These are phyloP conservation scores for Alternaria novae-zelandiae DNA, from an alignment of 2,329 filamentous ascomycete species.

Conservation along the genomic window DNA sequence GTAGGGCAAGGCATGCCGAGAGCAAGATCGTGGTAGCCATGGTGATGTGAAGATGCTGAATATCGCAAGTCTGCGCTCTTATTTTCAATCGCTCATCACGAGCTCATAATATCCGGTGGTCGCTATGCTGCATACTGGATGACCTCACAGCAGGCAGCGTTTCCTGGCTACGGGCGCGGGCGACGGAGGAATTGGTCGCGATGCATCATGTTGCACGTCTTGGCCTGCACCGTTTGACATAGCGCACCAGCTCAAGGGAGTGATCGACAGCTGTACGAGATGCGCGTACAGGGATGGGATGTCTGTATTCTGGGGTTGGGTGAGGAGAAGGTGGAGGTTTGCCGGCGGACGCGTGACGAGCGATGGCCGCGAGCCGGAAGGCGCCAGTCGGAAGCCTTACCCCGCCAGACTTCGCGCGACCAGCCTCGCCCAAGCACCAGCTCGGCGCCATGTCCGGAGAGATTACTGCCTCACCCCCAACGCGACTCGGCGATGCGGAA, in stretches of 20 bases:
- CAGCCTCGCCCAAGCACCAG: background rate
- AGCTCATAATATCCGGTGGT: background rate
- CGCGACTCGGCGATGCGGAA: background rate
- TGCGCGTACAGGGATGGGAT: background rate
- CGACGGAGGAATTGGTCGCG: conserved; percentile 10
- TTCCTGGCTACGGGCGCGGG: background rate
- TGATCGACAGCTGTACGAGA: background rate
- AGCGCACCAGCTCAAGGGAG: background rate
- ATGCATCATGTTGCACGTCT: conserved; percentile 6
- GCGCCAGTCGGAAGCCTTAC: background rate
- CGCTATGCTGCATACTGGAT: background rate
- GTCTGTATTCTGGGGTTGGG: background rate
- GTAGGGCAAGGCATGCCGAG: conserved; percentile 9
- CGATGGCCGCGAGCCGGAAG: background rate
- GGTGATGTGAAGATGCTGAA: background rate
- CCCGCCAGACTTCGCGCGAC: background rate
- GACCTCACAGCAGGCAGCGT: background rate
- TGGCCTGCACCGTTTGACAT: conserved; percentile 1
- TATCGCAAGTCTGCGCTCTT: too few species aligned
- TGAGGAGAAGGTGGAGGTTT: conserved; percentile 9
- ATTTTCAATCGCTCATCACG: background rate
- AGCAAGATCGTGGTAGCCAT: background rate
- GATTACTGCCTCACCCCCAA: background rate
- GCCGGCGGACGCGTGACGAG: background rate
- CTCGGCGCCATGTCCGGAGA: background rate